phyloP scores from a whole-genome alignment of 495 filamentous ascomycete genomes.

The Cudoniella acicularis region DNA sequence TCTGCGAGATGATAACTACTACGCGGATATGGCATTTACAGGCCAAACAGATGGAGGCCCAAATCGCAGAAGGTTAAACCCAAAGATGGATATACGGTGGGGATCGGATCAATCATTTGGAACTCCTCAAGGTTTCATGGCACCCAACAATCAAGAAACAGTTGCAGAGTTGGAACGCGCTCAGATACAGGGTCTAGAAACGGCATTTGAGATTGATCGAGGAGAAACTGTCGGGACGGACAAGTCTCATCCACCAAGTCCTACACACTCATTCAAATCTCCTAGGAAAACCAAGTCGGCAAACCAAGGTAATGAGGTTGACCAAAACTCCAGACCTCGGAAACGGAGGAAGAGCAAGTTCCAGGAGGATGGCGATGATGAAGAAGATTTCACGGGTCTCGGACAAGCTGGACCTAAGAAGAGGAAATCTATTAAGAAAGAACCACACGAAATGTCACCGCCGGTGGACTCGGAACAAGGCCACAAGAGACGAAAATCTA shows the following conservation, averaged over 20 bases:
- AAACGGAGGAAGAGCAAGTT: conserved; percentile 48
- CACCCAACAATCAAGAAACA: conserved; percentile 50
- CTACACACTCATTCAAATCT: conserved; percentile 30
- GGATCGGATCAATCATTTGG: conserved; percentile 64
- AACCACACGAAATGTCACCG: conserved; percentile 6
- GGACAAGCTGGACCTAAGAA: conserved; percentile 26
- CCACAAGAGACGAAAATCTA: conserved; percentile 29
- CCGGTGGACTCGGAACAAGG: conserved; percentile 22
- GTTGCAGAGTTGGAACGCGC: conserved; percentile 50
- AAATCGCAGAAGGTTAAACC: conserved; percentile 14
- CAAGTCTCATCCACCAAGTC: conserved; percentile 57
- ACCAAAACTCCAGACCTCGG: conserved; percentile 29
- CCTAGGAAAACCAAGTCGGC: conserved; percentile 30
- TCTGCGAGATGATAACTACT: conserved; percentile 27
- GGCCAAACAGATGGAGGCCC: neutral
- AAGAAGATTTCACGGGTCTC: conserved; percentile 42
- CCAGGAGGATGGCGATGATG: conserved; percentile 47
- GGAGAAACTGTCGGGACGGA: conserved; percentile 37
- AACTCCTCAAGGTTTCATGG: conserved; percentile 49
- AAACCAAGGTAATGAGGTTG: conserved; percentile 36
- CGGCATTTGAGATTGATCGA: conserved; percentile 42
- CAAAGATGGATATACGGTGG: conserved; percentile 48
- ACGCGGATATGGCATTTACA: conserved; percentile 38
- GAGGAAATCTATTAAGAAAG: conserved; percentile 31
- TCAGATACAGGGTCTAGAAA: conserved; percentile 47